phyloP scores from a whole-genome alignment of 2,329 filamentous ascomycete genomes.

The Graphilbum ipis-grandicollis region DNA sequence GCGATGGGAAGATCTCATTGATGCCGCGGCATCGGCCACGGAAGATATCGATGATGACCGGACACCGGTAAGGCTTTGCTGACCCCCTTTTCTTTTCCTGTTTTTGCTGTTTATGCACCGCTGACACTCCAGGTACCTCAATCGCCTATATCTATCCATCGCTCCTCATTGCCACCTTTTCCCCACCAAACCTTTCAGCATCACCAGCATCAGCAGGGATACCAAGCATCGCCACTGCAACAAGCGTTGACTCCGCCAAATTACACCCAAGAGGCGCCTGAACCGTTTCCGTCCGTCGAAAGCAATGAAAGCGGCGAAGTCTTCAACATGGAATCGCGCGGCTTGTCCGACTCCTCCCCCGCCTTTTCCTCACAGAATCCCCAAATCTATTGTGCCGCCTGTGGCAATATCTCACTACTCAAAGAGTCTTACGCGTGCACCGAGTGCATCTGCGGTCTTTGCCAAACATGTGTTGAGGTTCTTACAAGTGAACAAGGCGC shows the following conservation, averaged over 20 bases:
- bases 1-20: slow-evolving; percentile 91
- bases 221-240: slow-evolving; percentile 80
- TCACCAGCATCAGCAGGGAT: slow-evolving; percentile 24
- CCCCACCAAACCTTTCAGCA: slow-evolving; percentile 27
- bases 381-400: slow-evolving; percentile 86
- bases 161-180: slow-evolving; percentile 44
- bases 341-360: slow-evolving; percentile 52
- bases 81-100: too few species aligned
- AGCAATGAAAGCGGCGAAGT: slow-evolving; percentile 55
- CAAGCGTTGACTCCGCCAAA: slow-evolving; percentile 75
- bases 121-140: slow-evolving; percentile 48
- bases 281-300: slow-evolving; percentile 83
- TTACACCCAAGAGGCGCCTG: slow-evolving; percentile 46
- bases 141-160: slow-evolving; percentile 46
- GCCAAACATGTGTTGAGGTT: slow-evolving; percentile 71
- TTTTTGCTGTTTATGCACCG: too few species aligned
- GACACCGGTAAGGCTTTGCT: slow-evolving; percentile 74
- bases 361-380: slow-evolving; percentile 58
- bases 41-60: slow-evolving; percentile 84
- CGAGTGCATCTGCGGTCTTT: slow-evolving; percentile 89
- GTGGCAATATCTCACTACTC: slow-evolving; percentile 58
- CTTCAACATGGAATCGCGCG: slow-evolving; percentile 51
- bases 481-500: slow-evolving; percentile 62
- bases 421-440: slow-evolving; percentile 86
- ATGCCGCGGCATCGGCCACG: slow-evolving; percentile 79